Evolutionary conservation across 371 early-diverging fungal genomes (phyloP).

Genomic region (Mucor racemosus): DNA sequence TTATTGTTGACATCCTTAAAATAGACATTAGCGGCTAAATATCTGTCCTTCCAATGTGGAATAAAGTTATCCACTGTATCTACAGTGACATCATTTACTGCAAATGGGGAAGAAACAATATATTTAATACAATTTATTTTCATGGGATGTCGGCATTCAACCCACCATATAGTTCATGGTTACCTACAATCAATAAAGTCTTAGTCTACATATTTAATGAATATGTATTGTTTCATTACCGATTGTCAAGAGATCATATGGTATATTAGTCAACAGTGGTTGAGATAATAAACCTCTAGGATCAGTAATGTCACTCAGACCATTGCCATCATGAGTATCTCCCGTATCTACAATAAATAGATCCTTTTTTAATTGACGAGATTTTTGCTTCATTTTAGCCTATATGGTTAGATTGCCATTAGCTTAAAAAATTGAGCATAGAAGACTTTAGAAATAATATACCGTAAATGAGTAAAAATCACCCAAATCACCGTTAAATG

Average conservation of each 20-base stretch:
- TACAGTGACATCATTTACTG: slow-evolving; percentile 39
- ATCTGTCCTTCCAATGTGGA: slow-evolving; percentile 58
- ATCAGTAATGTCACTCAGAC: slow-evolving; percentile 54
- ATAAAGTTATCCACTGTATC: slow-evolving; percentile 45
- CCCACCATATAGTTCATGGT: slow-evolving; percentile 63
- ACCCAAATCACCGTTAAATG: slow-evolving; percentile 59
- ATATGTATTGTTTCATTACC: slow-evolving; percentile 22
- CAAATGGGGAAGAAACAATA: not conserved
- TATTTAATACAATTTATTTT: not conserved
- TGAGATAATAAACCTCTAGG: slow-evolving; percentile 46
- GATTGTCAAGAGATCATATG: slow-evolving; percentile 53
- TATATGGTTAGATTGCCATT: not conserved
- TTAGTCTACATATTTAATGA: not conserved
- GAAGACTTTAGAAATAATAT: not conserved
- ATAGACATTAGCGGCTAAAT: slow-evolving; percentile 61
- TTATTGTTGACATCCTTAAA: slow-evolving; percentile 46
- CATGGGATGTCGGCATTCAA: not conserved
- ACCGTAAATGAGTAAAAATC: slow-evolving; percentile 61
- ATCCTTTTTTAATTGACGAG: slow-evolving; percentile 49
- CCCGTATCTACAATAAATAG: slow-evolving; percentile 65
- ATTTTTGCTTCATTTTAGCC: slow-evolving; percentile 52
- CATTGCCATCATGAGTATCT: slow-evolving; percentile 58
- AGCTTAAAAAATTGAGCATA: slow-evolving; percentile 12
- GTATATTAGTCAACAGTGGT: slow-evolving; percentile 53
- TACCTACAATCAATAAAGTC: slow-evolving; percentile 36